Base-by-base conservation (phyloP, 1,284 basidiomycete species). In the Naganishia sp. region DNA sequence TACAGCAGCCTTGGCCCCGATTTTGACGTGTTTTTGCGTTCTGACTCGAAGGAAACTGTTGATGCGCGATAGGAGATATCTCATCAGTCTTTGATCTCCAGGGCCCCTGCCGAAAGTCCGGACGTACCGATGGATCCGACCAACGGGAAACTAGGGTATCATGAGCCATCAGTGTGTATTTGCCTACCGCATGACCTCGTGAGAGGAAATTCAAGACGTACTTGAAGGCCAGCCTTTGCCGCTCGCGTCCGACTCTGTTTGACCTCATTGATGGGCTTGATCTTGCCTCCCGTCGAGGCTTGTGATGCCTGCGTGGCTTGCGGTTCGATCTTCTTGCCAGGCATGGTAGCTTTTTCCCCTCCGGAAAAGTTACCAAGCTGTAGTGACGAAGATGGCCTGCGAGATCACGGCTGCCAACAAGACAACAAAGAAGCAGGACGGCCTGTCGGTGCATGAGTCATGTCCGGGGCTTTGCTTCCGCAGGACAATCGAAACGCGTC, bases 1-100 rank as follows among this genome's bases (percentile, higher is more conserved):
- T 60, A 81, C 78, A 39, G 78, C 78, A n/a, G 79, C 78, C 69
- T 81, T 81, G 65, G 79, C 78, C 45, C 79, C 78, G 54, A 80
- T 75, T 53, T 78, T 71, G 64, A 97, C 87, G 77, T 94, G 93
- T 81, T 94, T 90, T 77, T 94, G 91, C 44, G 94, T 95, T 74
- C 90, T 86, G 77, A 88, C 87, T 81, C 96, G 95, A 73, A 98
- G 81, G 82, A 95, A 95, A 36, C 53, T 55, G 36, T 36, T 6
- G 53, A 39, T 6, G 18, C 9, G n/a, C 1, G n/a, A 36, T 15
- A 39, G 31, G 45, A 33, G 16, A 54, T 23, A 31, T 33, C 6
- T 11, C 15, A 46, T n/a, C 49, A 10, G n/a, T 16, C 9, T 6
- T 25, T 43, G 43, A 23, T 31, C 2, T 52, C 15, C 39, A 48